Evolutionary conservation across 2,329 filamentous ascomycete genomes (phyloP), one percentile per base, ranked within the genome.

Genomic region (Fusarium sp.): DNA sequence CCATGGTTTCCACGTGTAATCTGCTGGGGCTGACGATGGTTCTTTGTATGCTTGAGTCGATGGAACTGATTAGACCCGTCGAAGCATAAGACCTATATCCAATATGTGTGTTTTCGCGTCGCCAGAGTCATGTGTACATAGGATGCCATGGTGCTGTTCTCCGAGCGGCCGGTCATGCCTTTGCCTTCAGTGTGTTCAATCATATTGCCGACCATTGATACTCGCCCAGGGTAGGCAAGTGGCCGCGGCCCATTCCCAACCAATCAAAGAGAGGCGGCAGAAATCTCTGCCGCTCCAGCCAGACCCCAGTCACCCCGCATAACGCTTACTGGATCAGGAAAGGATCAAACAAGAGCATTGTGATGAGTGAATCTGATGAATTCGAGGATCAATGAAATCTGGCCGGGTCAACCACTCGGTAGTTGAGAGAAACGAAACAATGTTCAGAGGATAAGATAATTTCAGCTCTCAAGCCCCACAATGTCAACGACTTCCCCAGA

Each of bases 251-350:
- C n/a, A 13, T 8, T 35, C n/a, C 21, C 3, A 9, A 6, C 64
- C 62, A 67, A 60, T 67, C 2, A n/a, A n/a, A 1, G 1, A 8
- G 2, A 19, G 8, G 11, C 64, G 64, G 64, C 11, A 28, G 33
- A 67, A 60, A 35, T 37, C 46, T 67, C 33, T 67, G 52, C 64
- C 64, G 44, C 13, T 30, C 6, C 11, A 43, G 28, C 5, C 3
- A 19, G 15, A 23, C 47, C 40, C n/a, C 33, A 38, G 21, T 4
- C 37, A 56, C 63, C 60, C 47, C 61, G 49, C 60, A 32, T 28
- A n/a, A 13, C 6, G 12, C 35, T 60, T 52, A 15, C 64, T 16
- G 10, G 1, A 67, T 30, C 5, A 13, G 44, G 63, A 21, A 53
- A 60, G 38, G 35, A 15, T 32, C 10, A 1, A 23, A 10, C 2